These are phyloP conservation scores for Thelonectria discophora DNA, from an alignment of 2,329 filamentous ascomycete species.

Conservation along the genomic window DNA sequence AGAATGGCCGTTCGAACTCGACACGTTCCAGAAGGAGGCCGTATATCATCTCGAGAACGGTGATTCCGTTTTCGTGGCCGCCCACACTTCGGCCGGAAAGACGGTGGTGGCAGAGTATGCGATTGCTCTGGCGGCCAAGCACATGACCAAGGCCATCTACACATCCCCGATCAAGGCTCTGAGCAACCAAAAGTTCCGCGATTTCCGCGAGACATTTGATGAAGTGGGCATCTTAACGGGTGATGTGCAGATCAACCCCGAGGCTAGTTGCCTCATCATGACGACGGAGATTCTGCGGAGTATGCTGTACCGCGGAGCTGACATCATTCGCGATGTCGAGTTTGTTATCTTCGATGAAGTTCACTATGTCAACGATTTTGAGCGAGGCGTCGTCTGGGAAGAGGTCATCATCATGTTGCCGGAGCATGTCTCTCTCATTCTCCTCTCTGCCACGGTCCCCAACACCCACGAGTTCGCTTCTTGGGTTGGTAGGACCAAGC, in stretches of 20 bases:
- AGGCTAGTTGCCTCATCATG: conserved; percentile 99
- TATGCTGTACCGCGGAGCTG: conserved; percentile 96
- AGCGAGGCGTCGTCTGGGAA: conserved; percentile 98
- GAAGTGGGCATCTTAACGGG: conserved; percentile 97
- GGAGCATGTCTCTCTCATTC: conserved; percentile 93
- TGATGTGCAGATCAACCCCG: conserved; percentile 96
- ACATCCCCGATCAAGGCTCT: conserved; percentile 98
- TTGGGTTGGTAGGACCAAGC: conserved; percentile 97
- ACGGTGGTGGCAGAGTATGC: conserved; percentile 98
- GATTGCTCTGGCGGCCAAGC: conserved; percentile 93
- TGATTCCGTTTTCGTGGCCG: conserved; percentile 97
- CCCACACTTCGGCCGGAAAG: conserved; percentile 97
- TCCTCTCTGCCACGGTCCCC: conserved; percentile 94
- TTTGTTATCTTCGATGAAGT: conserved; percentile 99
- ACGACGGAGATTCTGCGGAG: conserved; percentile 97
- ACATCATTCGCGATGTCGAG: conserved; percentile 95
- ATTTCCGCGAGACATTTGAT: conserved; percentile 89
- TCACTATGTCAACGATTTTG: conserved; percentile 96
- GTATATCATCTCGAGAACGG: conserved; percentile 97
- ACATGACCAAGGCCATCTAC: conserved; percentile 99
- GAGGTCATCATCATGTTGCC: conserved; percentile 99
- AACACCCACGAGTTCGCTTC: conserved; percentile 98
- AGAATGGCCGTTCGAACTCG: conserved; percentile 96
- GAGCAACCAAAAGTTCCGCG: conserved; percentile 98
- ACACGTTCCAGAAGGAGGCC: conserved; percentile 98